Percentiles rank a stretch among this genome's conserved stretches.
Evolutionary conservation across 352 stramenopile genomes (phyloP).

Genomic region (Pythium dissimile): DNA sequence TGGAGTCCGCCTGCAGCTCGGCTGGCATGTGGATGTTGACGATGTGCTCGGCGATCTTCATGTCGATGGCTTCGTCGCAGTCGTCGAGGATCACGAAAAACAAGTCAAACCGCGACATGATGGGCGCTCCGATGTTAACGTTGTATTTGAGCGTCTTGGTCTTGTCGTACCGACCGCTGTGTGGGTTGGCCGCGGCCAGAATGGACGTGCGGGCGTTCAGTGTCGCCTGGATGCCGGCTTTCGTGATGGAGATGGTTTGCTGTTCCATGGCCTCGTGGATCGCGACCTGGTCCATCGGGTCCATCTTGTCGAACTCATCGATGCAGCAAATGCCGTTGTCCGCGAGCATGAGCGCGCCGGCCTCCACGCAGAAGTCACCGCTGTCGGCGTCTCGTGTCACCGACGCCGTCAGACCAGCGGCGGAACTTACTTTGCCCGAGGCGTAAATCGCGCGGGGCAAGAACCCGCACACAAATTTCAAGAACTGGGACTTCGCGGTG

Average conservation of each 20-base stretch:
- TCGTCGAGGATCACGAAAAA: conserved; percentile 99
- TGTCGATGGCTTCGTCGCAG: conserved; percentile 93
- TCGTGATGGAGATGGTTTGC: conserved; percentile 98
- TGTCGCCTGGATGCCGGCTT: conserved; percentile 98
- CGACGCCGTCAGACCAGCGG: conserved; percentile 97
- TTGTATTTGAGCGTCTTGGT: conserved; percentile 90
- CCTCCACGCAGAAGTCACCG: conserved; percentile 88
- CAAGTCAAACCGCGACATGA: conserved; percentile 99
- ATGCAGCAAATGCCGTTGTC: conserved; percentile 99
- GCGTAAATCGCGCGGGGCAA: conserved; percentile 97
- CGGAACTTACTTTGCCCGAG: conserved; percentile 97
- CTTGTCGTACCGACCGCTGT: conserved; percentile 93
- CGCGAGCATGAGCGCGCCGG: conserved; percentile 97
- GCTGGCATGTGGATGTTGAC: conserved; percentile 93
- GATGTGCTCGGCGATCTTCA: conserved; percentile 96
- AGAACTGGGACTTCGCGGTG: conserved; percentile 98
- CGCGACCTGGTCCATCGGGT: conserved; percentile 95
- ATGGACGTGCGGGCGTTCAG: conserved; percentile 99
- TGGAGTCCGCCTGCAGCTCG: conserved; percentile 37
- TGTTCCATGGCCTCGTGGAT: conserved; percentile 99
- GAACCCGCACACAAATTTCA: conserved; percentile 96
- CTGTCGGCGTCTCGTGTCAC: conserved; percentile 95
- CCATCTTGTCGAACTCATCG: conserved; percentile 99
- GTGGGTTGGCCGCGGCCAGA: conserved; percentile 98
- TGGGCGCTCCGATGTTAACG: conserved; percentile 92